Evolutionary conservation across 805 yeast species (phyloP), one percentile per base, ranked within the genome.

Genomic region (Deakozyma indianensis): DNA sequence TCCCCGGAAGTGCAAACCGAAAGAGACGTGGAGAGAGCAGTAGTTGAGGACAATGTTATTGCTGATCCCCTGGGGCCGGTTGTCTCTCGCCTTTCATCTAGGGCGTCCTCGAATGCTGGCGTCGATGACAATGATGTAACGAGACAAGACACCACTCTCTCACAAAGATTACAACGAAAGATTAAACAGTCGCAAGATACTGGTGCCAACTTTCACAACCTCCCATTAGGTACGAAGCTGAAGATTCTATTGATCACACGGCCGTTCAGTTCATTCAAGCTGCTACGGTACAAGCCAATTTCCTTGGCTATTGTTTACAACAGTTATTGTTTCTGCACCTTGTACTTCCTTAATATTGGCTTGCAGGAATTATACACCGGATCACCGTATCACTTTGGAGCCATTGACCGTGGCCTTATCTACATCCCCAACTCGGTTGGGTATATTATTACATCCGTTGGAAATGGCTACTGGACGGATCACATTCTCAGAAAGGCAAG

Each of bases 391-490:
- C 74, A 77, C 54, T 86, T 81, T 67, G 64, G 67, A 27, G 62
- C 83, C 0, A 61, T 83, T 43, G 68, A 78, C 46, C 71, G 80
- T 43, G 95, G 95, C 27, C 67, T 85, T 23, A 69, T 83, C 46
- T 85, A 83, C 63, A 77, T 85, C 27, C 95, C 95, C 29, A 85
- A 85, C 59, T 83, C 94, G 0, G 73, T 83, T 22, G 75, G 88
- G 0, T 85, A 84, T 56, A 62, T 85, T 29, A 52, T 80, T 42
- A 90, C 94, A 0, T 79, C 90, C 0, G 63, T 86, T n/a, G 67
- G 74, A 49, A 94, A 94, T 29, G 95, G 95, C 2, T 70, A 69
- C 50, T 85, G 90, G 82, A 78, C 77, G 45, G 95, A 85, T 59
- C 57, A 63, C 41, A 63, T 83, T 38, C 59, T 83, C 29, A 66